A percentile compares a stretch with the other conserved stretches of the same genome.
phyloP scores from a whole-genome alignment of 345 rosid species.

The Salix caprea region DNA sequence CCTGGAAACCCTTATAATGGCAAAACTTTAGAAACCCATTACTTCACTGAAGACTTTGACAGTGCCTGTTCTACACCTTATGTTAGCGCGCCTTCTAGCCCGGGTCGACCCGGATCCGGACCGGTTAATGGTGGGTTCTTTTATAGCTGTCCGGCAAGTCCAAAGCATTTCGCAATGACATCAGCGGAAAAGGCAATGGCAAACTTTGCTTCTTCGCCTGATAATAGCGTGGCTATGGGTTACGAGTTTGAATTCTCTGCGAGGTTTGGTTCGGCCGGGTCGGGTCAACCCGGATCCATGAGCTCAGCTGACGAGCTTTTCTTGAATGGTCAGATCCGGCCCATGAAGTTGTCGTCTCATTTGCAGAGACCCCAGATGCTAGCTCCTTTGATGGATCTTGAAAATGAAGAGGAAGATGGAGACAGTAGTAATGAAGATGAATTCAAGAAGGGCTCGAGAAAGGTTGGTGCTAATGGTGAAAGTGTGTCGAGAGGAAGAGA shows the following conservation, averaged over 20 bases:
- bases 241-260: conserved; percentile 90
- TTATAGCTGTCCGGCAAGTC: conserved; percentile 93
- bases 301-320: conserved; percentile 90
- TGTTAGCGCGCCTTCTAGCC: conserved; percentile 96
- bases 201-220: conserved; percentile 22
- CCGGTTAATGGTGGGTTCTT: conserved; percentile 48
- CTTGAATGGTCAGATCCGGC: conserved; percentile 86
- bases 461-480: neutral
- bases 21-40: neutral
- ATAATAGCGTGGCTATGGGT: conserved; percentile 27
- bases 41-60: conserved; percentile 36
- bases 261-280: conserved; percentile 39
- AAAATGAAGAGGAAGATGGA: conserved; percentile 47
- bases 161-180: conserved; percentile 72
- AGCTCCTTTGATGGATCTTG: conserved; percentile 69
- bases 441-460: conserved; percentile 5
- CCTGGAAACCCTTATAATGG: conserved; percentile 4
- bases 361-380: conserved; percentile 74
- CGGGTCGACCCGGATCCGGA: conserved; percentile 50
- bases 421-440: conserved; percentile 3
- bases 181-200: conserved; percentile 19
- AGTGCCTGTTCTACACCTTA: conserved; percentile 91
- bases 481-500: conserved; percentile 54
- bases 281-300: conserved; percentile 55
- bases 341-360: conserved; percentile 87